Evolutionary conservation across 805 yeast species (phyloP), one percentile per base, ranked within the genome.

Genomic region (Ogataea zsoltii): DNA sequence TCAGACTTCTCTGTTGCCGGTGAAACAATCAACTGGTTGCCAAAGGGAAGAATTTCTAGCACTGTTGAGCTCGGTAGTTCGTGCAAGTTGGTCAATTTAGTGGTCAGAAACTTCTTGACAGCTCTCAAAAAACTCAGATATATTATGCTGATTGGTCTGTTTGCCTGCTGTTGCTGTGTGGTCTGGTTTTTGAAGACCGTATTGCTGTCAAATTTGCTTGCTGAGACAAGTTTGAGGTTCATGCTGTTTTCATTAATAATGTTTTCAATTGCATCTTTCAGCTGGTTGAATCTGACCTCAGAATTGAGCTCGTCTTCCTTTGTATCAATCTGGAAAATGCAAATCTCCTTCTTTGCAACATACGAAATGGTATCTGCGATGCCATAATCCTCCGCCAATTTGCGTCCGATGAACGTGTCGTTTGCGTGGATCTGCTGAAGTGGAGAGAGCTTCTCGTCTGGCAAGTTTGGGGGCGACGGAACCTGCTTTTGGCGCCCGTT

Each of bases 91-190:
- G 62, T 47, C 14, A 67, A 47, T 38, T 53, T 56, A 44, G 53
- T 43, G 3, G 62, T 42, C 1, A 79, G 59, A 48, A 65, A 64
- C 53, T 71, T 71, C 53, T 76, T 70, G 21, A 78, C 62, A 0
- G 83, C 80, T 49, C 77, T 71, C 28, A 78, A 53, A 36, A 79
- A 75, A 9, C 78, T 70, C 2, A 77, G 70, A 51, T 75, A 74
- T 3, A 70, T 49, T 13, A 63, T 58, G 34, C 61, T 60, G 10
- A 57, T 54, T 5, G 69, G 63, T 29, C 64, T 60, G n/a, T 49
- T 26, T 42, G 41, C n/a, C 15, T 44, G 51, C 21, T 51, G 47
- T 13, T 45, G 48, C 16, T 40, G 38, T 6, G 42, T 28, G 7
- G 44, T 41, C 15, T 43, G 53, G 12, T 46, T 49, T 17, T 46